Evolutionary conservation across 1,139 yeast species (phyloP).

Genomic region (Candida smagusa): DNA sequence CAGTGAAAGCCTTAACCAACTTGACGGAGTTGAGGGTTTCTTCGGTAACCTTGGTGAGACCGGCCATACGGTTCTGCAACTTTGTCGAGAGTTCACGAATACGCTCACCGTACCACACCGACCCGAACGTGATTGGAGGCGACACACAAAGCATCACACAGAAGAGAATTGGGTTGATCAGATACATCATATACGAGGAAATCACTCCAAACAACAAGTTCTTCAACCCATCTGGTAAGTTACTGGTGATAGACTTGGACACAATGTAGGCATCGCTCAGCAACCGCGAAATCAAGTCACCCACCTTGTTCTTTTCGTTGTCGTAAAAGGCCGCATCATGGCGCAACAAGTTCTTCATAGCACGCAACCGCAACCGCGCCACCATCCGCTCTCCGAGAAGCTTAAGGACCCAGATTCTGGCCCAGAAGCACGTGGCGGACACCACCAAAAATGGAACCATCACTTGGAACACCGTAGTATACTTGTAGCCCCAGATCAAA

Average conservation of each 20-base stretch:
- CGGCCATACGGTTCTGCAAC: constrained; percentile 47
- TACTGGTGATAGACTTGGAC: constrained; percentile 43
- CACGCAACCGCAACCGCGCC: constrained; percentile 46
- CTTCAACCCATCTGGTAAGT: constrained; percentile 48
- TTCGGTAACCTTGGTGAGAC: constrained; percentile 44
- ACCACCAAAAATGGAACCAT: constrained; percentile 47
- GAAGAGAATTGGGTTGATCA: constrained; percentile 43
- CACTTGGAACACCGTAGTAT: constrained; percentile 37
- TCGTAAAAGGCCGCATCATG: constrained; percentile 53
- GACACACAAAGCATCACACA: constrained; percentile 51
- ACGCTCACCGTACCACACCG: constrained; percentile 49
- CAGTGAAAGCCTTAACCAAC: constrained; percentile 45
- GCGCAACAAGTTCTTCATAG: constrained; percentile 48
- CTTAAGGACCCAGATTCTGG: constrained; percentile 47
- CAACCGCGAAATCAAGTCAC: constrained; percentile 52
- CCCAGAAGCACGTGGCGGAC: constrained; percentile 49
- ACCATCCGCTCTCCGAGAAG: constrained; percentile 32
- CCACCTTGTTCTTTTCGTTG: constrained; percentile 51
- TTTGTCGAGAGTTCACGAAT: constrained; percentile 43
- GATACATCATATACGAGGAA: constrained; percentile 47
- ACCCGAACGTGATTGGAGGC: constrained; percentile 52
- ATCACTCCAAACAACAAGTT: constrained; percentile 44
- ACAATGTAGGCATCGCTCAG: constrained; percentile 56
- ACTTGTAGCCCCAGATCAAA: constrained; percentile 46
- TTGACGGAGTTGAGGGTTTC: constrained; percentile 46